Base-by-base conservation (phyloP, 768 basidiomycete genomes). In the Naganishia vishniacii region DNA sequence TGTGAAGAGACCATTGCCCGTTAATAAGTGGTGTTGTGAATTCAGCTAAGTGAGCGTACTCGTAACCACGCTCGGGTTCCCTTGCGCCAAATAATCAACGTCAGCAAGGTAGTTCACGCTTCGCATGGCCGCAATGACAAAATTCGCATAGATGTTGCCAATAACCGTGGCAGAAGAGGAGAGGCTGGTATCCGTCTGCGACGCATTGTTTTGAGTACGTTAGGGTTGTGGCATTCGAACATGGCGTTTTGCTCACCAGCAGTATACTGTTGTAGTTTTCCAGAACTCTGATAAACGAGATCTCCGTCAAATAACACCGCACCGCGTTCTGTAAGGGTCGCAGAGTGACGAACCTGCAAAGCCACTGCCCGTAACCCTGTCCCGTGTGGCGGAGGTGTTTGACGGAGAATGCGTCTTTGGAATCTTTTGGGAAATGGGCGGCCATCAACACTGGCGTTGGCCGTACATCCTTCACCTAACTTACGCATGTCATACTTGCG, bases 111-210 rank as follows among this genome's bases (percentile, higher is more conserved):
- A 95, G 59, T 83, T 81, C 65, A 89, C 85, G 82, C 91, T 87
- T 78, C 89, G 94, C 81, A 91, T 86, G 0, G 88, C 89, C 2
- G 85, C 81, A 45, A 95, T 75, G 31, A 89, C 76, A 72, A 92
- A 87, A 71, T 86, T 88, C 73, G 91, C 88, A 75, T 91, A 95
- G 13, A 94, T 81, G 76, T 97, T 99, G 59, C 84, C 74, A 75
- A 88, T 84, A 11, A 91, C 84, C 1, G 81, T 82, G 44, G 81
- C 71, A 18, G 77, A 68, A 8, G 83, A 78, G 74, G 93, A 95
- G 66, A 94, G 80, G 15, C 74, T 72, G 4, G 82, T 81, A 73
- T 97, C 93, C 56, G 82, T 85, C 75, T 76, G 29, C n/a, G 3
- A 15, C 20, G 16, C 44, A 31, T 16, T 4, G n/a, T 4, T n/a